Percentiles rank a stretch among this genome's conserved stretches.
Conservation (phyloP, 768 basidiomycete genomes). For the Leucocoprinus leucothites region DNA sequence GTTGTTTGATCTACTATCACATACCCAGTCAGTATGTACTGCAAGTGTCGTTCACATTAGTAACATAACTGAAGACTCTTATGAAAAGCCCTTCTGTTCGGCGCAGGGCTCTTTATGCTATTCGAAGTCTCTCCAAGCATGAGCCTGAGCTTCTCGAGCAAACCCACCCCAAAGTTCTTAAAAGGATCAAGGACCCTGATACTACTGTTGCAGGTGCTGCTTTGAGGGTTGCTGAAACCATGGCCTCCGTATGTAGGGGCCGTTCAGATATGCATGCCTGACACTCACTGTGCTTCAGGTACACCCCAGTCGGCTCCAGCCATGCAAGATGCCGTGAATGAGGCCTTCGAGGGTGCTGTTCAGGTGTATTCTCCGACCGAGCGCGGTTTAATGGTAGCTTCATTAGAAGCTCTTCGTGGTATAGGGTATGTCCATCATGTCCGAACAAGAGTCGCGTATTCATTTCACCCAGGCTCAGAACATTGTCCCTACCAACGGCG, state of each 20-base stretch:
- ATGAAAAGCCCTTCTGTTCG: slow-evolving; percentile 51
- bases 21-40: slow-evolving; percentile 68
- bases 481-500: not conserved
- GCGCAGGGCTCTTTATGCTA: slow-evolving; percentile 58
- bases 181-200: slow-evolving; percentile 42
- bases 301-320: not conserved
- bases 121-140: slow-evolving; percentile 45
- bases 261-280: not conserved
- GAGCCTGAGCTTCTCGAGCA: slow-evolving; percentile 45
- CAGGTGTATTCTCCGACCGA: not conserved
- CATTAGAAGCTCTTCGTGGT: not conserved
- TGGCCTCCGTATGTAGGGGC: not conserved
- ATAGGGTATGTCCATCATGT: slow-evolving; percentile 1
- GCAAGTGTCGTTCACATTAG: slow-evolving; percentile 8
- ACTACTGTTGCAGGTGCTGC: slow-evolving; percentile 44
- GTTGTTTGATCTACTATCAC: slow-evolving; percentile 62
- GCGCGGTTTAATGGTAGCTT: not conserved
- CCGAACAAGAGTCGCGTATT: not conserved
- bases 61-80: slow-evolving; percentile 15
- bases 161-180: slow-evolving; percentile 34
- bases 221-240: slow-evolving; percentile 27
- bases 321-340: slow-evolving; percentile 2
- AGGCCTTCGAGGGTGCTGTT: slow-evolving; percentile 1
- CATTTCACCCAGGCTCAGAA: not conserved
- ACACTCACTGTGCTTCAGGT: not conserved